Evolutionary conservation across 2,329 filamentous ascomycete species (phyloP), one percentile per base, ranked within the genome.

Genomic region (Mycocentrospora acerina): DNA sequence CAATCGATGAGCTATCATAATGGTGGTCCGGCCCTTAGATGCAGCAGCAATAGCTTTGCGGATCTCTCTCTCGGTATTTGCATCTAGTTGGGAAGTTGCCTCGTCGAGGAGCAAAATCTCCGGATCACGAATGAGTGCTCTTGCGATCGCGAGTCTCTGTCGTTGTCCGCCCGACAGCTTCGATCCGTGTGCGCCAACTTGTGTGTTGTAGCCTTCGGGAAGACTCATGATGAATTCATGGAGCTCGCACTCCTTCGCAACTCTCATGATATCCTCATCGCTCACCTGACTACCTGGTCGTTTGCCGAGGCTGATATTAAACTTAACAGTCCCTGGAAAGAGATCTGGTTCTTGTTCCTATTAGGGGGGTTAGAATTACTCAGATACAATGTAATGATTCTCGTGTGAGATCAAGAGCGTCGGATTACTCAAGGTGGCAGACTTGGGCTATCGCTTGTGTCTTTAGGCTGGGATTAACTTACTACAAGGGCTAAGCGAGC

Each of bases 1-100:
- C 32, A 91, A 71, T 11, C 87, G 75, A 62, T 91, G 88, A 1
- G 88, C 88, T 9, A 93, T 86, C 3, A 86, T 85, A 3, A 93
- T 73, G 44, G 86, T 87, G 2, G 88, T 80, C 37, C 70, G 60
- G 4, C 66, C 71, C 29, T 62, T 58, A 4, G 68, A 62, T 11
- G 69, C 71, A 14, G 64, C 66, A 7, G 60, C 62, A 24, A 74
- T 64, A 1, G 71, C 67, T 25, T 59, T 58, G 29, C 71, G 70
- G 17, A 75, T 64, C 18, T 67, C 63, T 28, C 59, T 55, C 44
- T 75, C 72, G 14, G 66, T 72, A 28, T 69, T 68, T 8, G 71
- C 69, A 44, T 75, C 72, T 4, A 75, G 54, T 31, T 72, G 69
- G 28, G 68, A 71, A 4, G 72, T 75, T 10, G 69, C 68, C 48